Conservation (phyloP, 495 filamentous ascomycete species). For the Tuber magnatum region DNA sequence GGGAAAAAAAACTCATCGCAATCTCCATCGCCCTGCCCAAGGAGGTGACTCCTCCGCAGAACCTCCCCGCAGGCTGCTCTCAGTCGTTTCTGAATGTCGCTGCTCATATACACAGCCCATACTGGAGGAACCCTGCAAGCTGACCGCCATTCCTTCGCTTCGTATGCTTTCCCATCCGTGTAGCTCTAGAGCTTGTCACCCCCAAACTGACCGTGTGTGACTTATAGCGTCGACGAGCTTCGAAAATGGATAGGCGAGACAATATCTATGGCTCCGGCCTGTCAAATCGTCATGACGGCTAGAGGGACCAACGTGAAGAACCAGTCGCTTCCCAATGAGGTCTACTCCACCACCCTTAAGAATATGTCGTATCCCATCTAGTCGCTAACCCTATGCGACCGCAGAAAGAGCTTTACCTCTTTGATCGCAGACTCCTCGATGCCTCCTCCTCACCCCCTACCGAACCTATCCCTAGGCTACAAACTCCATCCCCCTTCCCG, state of each 20-base stretch:
- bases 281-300: conserved; percentile 66
- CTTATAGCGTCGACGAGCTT: conserved; percentile 55
- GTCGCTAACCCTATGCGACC: background rate
- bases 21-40: background rate
- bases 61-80: conserved; percentile 6
- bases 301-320: conserved; percentile 62
- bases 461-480: conserved; percentile 23
- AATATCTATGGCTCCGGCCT: conserved; percentile 50
- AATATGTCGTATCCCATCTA: background rate
- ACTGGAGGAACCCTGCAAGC: conserved; percentile 57
- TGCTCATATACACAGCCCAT: conserved; percentile 63
- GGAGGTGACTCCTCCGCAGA: conserved; percentile 1
- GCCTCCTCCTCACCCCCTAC: conserved; percentile 22
- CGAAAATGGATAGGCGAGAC: conserved; percentile 59
- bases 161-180: conserved; percentile 46
- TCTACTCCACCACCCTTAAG: conserved; percentile 37
- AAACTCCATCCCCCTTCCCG: conserved; percentile 32
- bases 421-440: conserved; percentile 37
- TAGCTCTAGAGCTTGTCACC: background rate
- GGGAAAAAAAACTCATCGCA: background rate
- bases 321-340: conserved; percentile 59
- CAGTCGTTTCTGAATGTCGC: conserved; percentile 49
- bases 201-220: conserved; percentile 16
- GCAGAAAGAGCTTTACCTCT: conserved; percentile 39
- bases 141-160: conserved; percentile 54